Evolutionary conservation across 768 basidiomycete species (phyloP).

Genomic region (Favolaschia claudopus): DNA sequence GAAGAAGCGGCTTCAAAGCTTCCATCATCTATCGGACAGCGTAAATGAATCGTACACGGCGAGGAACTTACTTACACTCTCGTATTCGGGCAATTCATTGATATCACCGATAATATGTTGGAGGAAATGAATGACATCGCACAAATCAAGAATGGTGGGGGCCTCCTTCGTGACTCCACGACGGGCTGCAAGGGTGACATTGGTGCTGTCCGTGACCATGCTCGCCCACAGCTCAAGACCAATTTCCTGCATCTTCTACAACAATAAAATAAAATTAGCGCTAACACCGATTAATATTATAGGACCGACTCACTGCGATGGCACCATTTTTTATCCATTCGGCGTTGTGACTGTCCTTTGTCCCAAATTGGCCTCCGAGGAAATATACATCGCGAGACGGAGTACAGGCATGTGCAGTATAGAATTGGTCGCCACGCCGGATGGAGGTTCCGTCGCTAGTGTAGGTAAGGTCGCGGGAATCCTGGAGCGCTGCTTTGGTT

Average conservation of each 20-base stretch:
- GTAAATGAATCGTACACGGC: background rate
- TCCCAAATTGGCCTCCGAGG: constrained; percentile 7
- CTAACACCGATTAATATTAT: no score
- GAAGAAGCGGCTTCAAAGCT: constrained; percentile 6
- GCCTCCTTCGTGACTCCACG: background rate
- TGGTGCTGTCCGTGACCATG: constrained; percentile 5
- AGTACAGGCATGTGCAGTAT: background rate
- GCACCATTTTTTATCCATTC: constrained; percentile 2
- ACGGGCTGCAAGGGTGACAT: background rate
- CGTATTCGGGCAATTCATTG: constrained; percentile 4
- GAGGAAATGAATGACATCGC: constrained; percentile 8
- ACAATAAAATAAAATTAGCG: background rate
- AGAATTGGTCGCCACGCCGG: constrained; percentile 10
- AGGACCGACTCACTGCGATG: background rate
- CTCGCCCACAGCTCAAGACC: background rate
- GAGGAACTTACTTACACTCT: background rate
- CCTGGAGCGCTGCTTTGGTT: background rate
- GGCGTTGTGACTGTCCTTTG: constrained; percentile 3
- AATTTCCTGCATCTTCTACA: background rate
- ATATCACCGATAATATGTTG: constrained; percentile 15
- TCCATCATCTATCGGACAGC: constrained; percentile 3
- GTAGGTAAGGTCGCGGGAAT: constrained; percentile 1
- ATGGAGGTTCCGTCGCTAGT: background rate
- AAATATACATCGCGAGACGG: constrained; percentile 10
- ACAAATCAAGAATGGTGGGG: background rate